Conservation (phyloP, 2,329 filamentous ascomycete species). For the Fusarium clavum region DNA sequence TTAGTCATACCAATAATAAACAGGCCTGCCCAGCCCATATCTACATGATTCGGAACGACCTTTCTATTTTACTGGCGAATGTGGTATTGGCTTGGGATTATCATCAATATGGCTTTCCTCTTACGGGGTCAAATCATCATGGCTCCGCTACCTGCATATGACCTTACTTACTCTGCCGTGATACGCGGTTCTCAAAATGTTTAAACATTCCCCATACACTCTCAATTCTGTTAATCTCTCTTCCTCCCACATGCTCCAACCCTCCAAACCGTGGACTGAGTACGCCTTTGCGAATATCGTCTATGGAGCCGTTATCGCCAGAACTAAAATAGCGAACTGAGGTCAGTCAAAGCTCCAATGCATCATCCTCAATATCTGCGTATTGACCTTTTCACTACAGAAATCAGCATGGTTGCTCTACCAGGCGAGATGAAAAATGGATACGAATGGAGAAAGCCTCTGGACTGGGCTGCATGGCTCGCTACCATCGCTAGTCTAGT, state of each 20-base stretch:
- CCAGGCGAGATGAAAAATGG: not conserved
- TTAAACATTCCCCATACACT: accelerated
- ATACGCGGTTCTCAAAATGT: not conserved
- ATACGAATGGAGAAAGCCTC: not conserved
- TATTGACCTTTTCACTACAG: not conserved
- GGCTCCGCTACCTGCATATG: not conserved
- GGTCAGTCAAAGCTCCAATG: not conserved
- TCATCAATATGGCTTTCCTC: not conserved
- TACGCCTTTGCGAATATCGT: not conserved
- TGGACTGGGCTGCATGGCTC: not conserved
- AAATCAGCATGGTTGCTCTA: not conserved
- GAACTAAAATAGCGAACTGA: not conserved
- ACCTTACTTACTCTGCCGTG: not conserved
- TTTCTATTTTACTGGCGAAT: not conserved
- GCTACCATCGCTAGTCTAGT: not conserved
- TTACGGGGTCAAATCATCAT: not conserved
- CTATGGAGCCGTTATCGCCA: not conserved
- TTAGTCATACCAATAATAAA: not conserved
- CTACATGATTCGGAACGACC: not conserved
- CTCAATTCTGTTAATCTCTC: accelerated
- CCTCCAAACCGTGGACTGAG: not conserved
- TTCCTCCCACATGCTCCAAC: not conserved
- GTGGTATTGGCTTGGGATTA: not conserved
- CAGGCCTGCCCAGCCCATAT: not conserved
- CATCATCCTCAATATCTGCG: accelerated